Base-by-base conservation (phyloP, 1,284 basidiomycete species). In the Cutaneotrichosporon cyanovorans region DNA sequence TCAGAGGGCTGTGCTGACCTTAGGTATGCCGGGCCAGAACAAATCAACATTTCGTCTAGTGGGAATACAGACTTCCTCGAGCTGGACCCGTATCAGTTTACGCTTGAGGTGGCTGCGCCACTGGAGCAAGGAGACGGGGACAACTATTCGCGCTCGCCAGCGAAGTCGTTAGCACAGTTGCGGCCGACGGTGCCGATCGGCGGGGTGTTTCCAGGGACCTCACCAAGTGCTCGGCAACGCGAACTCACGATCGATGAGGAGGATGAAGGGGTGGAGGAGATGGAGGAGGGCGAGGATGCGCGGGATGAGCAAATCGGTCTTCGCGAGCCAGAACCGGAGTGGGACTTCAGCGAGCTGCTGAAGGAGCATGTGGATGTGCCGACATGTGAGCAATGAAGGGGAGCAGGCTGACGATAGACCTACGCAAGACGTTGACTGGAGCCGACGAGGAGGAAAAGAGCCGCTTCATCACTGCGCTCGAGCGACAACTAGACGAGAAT, bases 291-390 rank as follows among this genome's bases (percentile, higher is more conserved):
- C n/a, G 43, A 42, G 21, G 38, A 18, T 12, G 25, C 25, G 20
- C 56, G 44, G 19, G 60, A 66, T 8, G 63, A 68, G 52, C 46
- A 55, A 19, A 69, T 65, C 33, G 40, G 57, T 12, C 45, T 57
- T 25, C 37, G 63, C 14, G 58, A 57, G 10, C 58, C 61, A 9
- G 61, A 74, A 22, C 63, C 70, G 9, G 62, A 64, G 37, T 71
- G 74, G 63, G 81, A 80, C 65, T 77, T 84, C 59, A 79, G 75
- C 58, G 71, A 85, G 46, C 65, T 92, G 54, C 81, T 83, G 56
- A 75, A 79, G 57, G 83, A 87, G 22, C 76, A 80, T 28, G 88
- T 91, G 64, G 83, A 92, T 64, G 78, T 89, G 2, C 82, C 86
- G 66, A 77, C 80, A 50, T 89, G 86, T 88, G n/a, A n/a, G n/a